Base-by-base conservation (phyloP, 352 stramenopile species). In the Phytophthora cryptogea region DNA sequence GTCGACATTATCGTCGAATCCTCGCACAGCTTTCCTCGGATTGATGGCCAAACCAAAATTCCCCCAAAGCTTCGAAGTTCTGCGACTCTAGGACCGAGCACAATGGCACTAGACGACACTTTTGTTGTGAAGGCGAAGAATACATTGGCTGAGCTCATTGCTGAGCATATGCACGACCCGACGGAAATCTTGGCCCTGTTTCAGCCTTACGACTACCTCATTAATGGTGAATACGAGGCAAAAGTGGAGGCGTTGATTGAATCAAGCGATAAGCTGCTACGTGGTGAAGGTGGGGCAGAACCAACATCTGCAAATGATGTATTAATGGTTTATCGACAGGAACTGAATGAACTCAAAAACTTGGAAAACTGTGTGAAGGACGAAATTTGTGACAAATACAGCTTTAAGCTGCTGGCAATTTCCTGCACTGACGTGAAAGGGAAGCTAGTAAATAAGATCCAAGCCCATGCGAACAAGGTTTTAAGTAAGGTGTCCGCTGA, bases 341-440 rank as follows among this genome's bases (percentile, higher is more conserved):
- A 96, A 17, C 61, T 96, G 0, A 65, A 56, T 11, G 66, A 74
- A 1, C 50, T 96, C 3, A 80, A 83, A 33, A 28, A 50, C 2
- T 48, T 89, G 17, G 79, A 92, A 46, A 68, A 63, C 16, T 54
- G 68, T 10, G 72, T 96, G 14, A 52, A 60, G 9, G 54, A 63
- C 3, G 62, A 70, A 0, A 81, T 96, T 36, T 63, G 76, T n/a
- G 90, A 98, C 52, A 87, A 96, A 37, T 96, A 88, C 69, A 89
- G 77, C 61, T 97, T 95, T 62, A 76, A 83, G 40, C 72, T 97
- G 44, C 97, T 98, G 56, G 85, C 84, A 5, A 88, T 97, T 20
- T 91, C 85, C 11, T 96, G 87, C 61, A 66, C 74, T 2, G 89
- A 97, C 7, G 83, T 88, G n/a, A 98, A 97, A 62, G 65, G 88